Conservation (phyloP, 495 filamentous ascomycete species). For the Aspergillus steynii region DNA sequence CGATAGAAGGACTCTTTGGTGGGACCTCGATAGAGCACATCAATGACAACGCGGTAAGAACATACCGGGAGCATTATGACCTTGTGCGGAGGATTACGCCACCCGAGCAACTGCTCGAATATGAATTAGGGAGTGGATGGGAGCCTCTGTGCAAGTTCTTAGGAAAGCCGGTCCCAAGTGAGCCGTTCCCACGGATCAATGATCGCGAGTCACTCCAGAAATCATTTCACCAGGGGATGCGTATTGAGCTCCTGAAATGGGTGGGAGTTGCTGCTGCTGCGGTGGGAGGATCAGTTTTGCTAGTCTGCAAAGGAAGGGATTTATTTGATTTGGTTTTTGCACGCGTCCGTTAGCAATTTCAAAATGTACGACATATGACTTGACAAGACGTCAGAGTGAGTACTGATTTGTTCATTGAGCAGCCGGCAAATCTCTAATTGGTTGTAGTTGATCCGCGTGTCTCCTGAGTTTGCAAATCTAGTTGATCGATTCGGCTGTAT, state of each 20-base stretch:
- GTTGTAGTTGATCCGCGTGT: too few species aligned
- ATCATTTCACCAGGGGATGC: neutral
- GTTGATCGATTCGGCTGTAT: too few species aligned
- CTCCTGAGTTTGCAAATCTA: too few species aligned
- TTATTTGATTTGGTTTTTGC: neutral
- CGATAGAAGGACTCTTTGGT: neutral
- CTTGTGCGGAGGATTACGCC: constrained; percentile 36
- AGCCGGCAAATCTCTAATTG: too few species aligned
- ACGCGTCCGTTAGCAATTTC: neutral
- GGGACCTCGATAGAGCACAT: neutral
- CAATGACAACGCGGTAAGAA: neutral
- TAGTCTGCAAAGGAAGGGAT: neutral
- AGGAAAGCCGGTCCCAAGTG: constrained; percentile 27
- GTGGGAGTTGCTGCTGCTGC: neutral
- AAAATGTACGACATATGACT: neutral
- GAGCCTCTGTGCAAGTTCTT: constrained; percentile 37
- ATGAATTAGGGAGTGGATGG: constrained; percentile 39
- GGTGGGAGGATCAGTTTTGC: neutral
- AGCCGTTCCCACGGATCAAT: constrained; percentile 20
- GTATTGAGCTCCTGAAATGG: neutral
- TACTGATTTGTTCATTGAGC: too few species aligned
- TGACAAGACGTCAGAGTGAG: too few species aligned
- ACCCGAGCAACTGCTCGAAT: constrained; percentile 42
- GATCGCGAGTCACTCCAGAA: neutral
- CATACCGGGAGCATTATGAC: constrained; percentile 29